Percentiles rank a stretch among this genome's conserved stretches.
These are phyloP conservation scores for Leucocoprinus birnbaumii DNA, from an alignment of 768 basidiomycete genomes.

Conservation along the genomic window DNA sequence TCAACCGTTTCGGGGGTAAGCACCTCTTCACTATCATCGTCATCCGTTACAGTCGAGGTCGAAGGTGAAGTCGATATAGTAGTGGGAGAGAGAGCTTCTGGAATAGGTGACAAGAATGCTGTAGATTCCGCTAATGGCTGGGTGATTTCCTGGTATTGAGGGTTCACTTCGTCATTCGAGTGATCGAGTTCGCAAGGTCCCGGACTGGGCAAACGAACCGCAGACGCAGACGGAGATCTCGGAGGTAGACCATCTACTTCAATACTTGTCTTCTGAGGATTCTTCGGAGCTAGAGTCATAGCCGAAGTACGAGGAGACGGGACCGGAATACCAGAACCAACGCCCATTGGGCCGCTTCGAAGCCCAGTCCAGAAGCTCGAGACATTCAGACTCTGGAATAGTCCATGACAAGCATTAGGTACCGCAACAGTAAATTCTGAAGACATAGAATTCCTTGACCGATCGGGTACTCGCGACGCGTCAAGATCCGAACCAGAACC, in stretches of 20 bases:
- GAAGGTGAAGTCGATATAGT: not conserved
- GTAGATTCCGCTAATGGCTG: conserved; percentile 1
- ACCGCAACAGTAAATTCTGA: conserved; percentile 23
- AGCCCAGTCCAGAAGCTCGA: conserved; percentile 16
- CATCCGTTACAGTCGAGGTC: not conserved
- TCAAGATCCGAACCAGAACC: conserved; percentile 4
- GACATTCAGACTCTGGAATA: conserved; percentile 17
- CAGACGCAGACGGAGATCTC: too few species aligned
- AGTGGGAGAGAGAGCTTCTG: conserved; percentile 8
- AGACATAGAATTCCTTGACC: conserved; percentile 19
- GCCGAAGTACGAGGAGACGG: not conserved
- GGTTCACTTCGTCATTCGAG: not conserved
- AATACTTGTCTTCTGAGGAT: not conserved
- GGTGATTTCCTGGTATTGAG: not conserved
- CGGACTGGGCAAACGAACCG: too few species aligned
- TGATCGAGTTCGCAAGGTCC: not conserved
- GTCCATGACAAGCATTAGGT: conserved; percentile 21
- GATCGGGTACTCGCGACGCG: not conserved
- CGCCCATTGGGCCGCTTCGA: not conserved
- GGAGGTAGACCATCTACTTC: not conserved
- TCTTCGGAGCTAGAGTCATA: not conserved
- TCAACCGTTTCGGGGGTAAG: not conserved
- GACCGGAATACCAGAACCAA: not conserved
- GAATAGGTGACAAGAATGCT: not conserved
- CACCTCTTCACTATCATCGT: not conserved